phyloP scores from a whole-genome alignment of 768 basidiomycete species.

The Auricularia sp. region DNA sequence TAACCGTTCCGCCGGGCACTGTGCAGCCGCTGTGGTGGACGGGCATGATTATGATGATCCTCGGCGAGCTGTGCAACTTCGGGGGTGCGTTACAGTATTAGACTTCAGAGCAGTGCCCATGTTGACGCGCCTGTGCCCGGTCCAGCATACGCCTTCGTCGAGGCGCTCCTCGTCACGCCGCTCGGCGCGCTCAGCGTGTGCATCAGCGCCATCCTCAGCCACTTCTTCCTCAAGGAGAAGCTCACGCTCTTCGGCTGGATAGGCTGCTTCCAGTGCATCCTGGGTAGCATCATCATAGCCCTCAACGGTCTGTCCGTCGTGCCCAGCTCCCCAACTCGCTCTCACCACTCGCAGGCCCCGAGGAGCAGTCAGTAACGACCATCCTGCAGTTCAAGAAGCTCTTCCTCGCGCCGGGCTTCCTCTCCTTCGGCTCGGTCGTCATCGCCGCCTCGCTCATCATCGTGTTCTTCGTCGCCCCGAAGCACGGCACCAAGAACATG shows the following conservation, averaged over 20 bases:
- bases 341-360: constrained; percentile 9
- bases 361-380: constrained; percentile 15
- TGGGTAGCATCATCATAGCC: constrained; percentile 30
- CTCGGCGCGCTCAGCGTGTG: constrained; percentile 40
- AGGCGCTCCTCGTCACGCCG: constrained; percentile 38
- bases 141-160: constrained; percentile 21
- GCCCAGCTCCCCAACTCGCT: neutral
- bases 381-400: constrained; percentile 25
- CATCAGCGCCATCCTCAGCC: constrained; percentile 34
- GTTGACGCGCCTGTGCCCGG: neutral
- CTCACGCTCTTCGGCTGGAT: constrained; percentile 39
- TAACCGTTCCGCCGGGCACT: neutral
- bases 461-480: constrained; percentile 24
- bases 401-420: constrained; percentile 30
- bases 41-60: constrained; percentile 32
- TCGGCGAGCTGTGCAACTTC: constrained; percentile 67
- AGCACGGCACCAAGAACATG: constrained; percentile 34
- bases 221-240: constrained; percentile 36
- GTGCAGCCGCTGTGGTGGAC: constrained; percentile 39
- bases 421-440: constrained; percentile 24
- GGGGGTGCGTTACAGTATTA: constrained; percentile 40
- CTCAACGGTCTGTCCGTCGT: constrained; percentile 22
- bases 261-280: constrained; percentile 23
- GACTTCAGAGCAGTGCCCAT: constrained; percentile 2
- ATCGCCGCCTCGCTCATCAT: constrained; percentile 17